phyloP scores from a whole-genome alignment of 2,329 filamentous ascomycete species.

The Colletotrichum sp. region DNA sequence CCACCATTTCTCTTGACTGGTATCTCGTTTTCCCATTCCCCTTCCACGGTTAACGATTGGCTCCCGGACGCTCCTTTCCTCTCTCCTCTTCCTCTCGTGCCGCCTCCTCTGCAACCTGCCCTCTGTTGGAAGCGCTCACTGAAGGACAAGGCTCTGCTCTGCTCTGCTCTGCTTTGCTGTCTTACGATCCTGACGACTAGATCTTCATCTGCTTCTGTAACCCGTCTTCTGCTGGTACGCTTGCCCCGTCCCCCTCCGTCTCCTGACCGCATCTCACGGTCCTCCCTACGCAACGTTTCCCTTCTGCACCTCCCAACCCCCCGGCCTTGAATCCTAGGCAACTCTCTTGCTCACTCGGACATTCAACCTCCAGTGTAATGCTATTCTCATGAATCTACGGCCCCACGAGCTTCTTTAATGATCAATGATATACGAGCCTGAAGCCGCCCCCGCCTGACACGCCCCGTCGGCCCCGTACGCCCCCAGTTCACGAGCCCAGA shows the following conservation, averaged over 20 bases:
- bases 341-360: not conserved
- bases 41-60: conserved; percentile 5
- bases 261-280: conserved; percentile 4
- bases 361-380: conserved; percentile 1
- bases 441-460: conserved; percentile 5
- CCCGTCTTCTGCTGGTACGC: not conserved
- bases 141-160: not conserved
- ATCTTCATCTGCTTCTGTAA: not conserved
- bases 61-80: not conserved
- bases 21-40: not conserved
- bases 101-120: not conserved
- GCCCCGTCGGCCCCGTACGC: not conserved
- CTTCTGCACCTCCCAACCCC: conserved; percentile 9
- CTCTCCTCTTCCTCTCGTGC: not conserved
- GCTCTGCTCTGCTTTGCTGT: not conserved
- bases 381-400: not conserved
- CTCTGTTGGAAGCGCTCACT: not conserved
- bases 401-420: conserved; percentile 20
- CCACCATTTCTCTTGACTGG: not conserved
- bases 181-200: not conserved
- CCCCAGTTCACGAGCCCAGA: not conserved
- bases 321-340: not conserved
- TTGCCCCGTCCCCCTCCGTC: not conserved
- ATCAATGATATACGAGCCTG: conserved; percentile 24
- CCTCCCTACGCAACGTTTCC: conserved; percentile 5